A percentile compares a stretch with the other conserved stretches of the same genome.
phyloP scores from a whole-genome alignment of 2,329 filamentous ascomycete genomes.

The Scedosporium dehoogii region DNA sequence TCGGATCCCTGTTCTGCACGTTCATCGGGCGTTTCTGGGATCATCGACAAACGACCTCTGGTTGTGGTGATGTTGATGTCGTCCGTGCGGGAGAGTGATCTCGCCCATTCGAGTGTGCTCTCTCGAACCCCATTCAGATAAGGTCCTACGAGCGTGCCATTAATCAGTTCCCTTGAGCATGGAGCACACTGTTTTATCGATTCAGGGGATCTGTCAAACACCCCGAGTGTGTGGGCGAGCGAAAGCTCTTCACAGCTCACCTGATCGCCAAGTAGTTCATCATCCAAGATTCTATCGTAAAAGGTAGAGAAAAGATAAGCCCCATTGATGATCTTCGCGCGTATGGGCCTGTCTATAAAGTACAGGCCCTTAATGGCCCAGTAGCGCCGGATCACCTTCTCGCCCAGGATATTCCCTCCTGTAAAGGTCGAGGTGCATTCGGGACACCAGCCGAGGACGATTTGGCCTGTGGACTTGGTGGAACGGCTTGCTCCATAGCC shows the following conservation, averaged over 20 bases:
- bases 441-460: background rate
- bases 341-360: background rate
- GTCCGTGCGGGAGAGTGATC: background rate
- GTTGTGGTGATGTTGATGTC: background rate
- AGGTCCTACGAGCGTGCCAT: background rate
- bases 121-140: background rate
- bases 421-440: background rate
- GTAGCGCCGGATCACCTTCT: background rate
- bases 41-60: background rate
- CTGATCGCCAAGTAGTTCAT: background rate
- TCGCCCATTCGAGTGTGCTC: background rate
- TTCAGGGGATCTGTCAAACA: background rate
- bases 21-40: background rate
- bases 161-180: background rate
- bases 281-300: background rate
- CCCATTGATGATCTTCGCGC: background rate
- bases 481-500: background rate
- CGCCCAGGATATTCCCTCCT: background rate
- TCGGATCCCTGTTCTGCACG: no score
- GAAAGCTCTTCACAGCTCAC: background rate
- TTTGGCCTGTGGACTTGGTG: background rate
- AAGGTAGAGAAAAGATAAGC: background rate
- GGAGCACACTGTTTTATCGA: background rate
- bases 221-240: background rate
- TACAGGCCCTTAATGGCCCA: background rate